Conservation (phyloP, 2,329 filamentous ascomycete genomes). For the Aureobasidium musti region DNA sequence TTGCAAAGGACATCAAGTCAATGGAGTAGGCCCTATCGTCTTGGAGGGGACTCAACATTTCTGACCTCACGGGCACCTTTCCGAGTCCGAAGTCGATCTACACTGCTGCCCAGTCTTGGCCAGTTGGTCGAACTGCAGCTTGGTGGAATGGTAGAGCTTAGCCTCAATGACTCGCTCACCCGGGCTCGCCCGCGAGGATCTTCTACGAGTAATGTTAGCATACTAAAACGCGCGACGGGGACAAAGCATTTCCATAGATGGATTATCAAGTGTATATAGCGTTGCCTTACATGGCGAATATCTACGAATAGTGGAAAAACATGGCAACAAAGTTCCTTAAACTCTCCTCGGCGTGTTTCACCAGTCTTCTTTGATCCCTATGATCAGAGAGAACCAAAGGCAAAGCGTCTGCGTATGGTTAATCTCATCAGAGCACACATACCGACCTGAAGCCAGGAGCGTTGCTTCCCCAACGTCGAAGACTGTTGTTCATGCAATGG, state of each 20-base stretch:
- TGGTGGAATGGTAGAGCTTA: not conserved
- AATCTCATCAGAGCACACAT: no score
- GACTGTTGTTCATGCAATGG: no score
- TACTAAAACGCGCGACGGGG: not conserved
- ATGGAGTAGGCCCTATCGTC: conserved; percentile 46
- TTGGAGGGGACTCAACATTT: not conserved
- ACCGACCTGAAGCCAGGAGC: no score
- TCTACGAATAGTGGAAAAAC: not conserved
- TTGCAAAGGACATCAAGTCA: conserved; percentile 60
- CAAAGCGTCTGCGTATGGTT: not conserved
- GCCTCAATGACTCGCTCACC: not conserved
- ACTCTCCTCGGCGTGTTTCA: not conserved
- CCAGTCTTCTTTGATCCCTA: not conserved
- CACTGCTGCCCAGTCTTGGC: conserved; percentile 3
- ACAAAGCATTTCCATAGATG: conserved; percentile 2
- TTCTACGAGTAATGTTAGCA: not conserved
- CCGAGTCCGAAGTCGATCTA: not conserved
- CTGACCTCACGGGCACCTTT: not conserved
- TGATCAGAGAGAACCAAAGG: not conserved
- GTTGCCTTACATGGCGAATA: not conserved
- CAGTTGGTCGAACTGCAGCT: not conserved
- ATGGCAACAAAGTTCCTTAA: not conserved
- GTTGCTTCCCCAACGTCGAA: no score
- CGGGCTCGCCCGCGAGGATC: not conserved
- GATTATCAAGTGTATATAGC: not conserved